Conservation (phyloP, 257 asterid species). For the Salvia hispanica region DNA sequence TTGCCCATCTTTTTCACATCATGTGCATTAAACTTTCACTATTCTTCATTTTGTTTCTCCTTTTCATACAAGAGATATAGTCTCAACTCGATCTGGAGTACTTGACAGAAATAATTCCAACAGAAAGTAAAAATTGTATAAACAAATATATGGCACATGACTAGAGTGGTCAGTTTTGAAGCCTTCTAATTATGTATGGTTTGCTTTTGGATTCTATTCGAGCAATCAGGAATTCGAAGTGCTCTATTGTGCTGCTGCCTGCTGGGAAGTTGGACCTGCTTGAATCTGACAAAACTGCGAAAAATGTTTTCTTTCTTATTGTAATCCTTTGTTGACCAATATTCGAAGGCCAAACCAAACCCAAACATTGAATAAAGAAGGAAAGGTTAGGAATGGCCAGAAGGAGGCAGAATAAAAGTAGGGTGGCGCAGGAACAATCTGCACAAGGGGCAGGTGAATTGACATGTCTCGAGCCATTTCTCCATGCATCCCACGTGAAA, state of each 20-base stretch:
- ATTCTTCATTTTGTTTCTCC: not conserved
- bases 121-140: not conserved
- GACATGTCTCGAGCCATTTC: constrained; percentile 55
- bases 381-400: not conserved
- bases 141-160: not conserved
- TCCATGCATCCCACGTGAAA: constrained; percentile 65
- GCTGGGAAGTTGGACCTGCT: too few species aligned
- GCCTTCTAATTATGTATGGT: not conserved
- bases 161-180: not conserved
- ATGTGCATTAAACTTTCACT: not conserved
- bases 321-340: not conserved
- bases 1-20: not conserved
- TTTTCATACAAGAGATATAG: not conserved
- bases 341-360: not conserved
- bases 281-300: not conserved
- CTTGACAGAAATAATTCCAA: not conserved
- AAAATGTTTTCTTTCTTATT: not conserved
- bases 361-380: not conserved
- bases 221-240: constrained; percentile 29
- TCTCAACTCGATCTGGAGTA: not conserved
- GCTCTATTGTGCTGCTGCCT: constrained; percentile 14
- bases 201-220: not conserved
- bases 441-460: constrained; percentile 75
- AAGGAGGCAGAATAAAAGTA: not conserved
- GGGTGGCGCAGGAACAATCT: constrained; percentile 43